Evolutionary conservation across 2,329 filamentous ascomycete species (phyloP), one percentile per base, ranked within the genome.

Genomic region (Fusarium annulatum): DNA sequence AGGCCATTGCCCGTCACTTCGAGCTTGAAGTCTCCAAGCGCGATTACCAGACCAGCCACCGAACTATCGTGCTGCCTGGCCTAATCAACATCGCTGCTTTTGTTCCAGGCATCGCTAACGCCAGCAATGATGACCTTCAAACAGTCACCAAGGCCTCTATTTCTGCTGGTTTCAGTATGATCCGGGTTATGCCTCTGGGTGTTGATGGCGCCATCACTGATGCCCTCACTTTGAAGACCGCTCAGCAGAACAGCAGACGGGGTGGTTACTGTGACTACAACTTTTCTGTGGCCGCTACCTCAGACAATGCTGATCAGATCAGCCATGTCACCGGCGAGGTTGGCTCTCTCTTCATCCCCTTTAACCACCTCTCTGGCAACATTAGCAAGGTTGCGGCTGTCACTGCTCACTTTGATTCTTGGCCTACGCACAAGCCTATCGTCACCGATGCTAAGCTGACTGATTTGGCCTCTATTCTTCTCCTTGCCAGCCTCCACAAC

Each of bases 21-120:
- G 91, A 95, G 76, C 88, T 99, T 61, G 91, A 94, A 42, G 91
- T 99, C 64, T 90, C 91, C 80, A 92, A 91, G 74, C 91, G 95
- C 64, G 96, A 99, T 84, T 97, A 92, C 84, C 95, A 97, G 86
- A 96, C 94, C 52, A 98, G 96, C 84, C 93, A 95, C 81, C 89
- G 91, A 74, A 93, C 92, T 7, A 85, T 94, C 51, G 87, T 91
- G 48, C 88, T 95, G 42, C 93, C 93, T 39, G 93, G 93, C 5
- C 84, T 95, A 64, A 89, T 95, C 83, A 95, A 95, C 79, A 87
- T 95, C 71, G 91, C 92, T n/a, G 90, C 93, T 19, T 95, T 95
- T 76, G 92, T 95, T 57, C 93, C 93, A 21, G 92, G 91, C 18
- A 87, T 95, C 67, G 90, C 91, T 23, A 88, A 88, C 18, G 82